Conservation (phyloP, 306 rosid genomes). For the Pterocarpus macrocarpus region DNA sequence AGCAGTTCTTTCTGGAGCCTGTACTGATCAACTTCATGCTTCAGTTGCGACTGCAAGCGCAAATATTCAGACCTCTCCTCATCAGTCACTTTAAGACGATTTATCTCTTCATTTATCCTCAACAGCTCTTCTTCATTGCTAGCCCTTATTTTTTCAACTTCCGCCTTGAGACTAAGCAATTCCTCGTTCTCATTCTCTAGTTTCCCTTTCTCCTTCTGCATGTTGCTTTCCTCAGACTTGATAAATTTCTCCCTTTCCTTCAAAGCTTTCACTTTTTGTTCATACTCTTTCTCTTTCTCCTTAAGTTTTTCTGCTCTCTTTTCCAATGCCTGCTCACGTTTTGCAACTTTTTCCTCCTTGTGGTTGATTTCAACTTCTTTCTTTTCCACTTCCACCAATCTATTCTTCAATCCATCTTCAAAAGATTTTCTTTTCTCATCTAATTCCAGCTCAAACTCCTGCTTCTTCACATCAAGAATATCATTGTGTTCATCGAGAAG, state of each 20-base stretch:
- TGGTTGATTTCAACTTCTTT: constrained; percentile 89
- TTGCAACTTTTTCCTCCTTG: constrained; percentile 82
- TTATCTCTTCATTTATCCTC: constrained; percentile 74
- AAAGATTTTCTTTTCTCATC: constrained; percentile 78
- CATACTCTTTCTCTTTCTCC: constrained; percentile 92
- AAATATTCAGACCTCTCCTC: constrained; percentile 79
- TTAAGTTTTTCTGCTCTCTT: constrained; percentile 83
- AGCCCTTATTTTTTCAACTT: constrained; percentile 72
- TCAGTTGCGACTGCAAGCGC: constrained; percentile 84
- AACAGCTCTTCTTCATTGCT: constrained; percentile 70
- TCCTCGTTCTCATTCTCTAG: constrained; percentile 73
- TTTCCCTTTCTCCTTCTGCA: constrained; percentile 69
- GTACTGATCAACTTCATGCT: constrained; percentile 85
- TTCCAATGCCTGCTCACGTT: constrained; percentile 86
- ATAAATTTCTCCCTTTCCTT: constrained; percentile 80
- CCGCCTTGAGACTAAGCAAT: constrained; percentile 68
- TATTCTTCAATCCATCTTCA: constrained; percentile 76
- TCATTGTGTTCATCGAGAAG: constrained; percentile 83
- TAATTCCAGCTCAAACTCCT: constrained; percentile 80
- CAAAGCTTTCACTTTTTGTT: constrained; percentile 71
- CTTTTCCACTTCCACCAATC: constrained; percentile 76
- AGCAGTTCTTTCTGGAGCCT: constrained; percentile 82
- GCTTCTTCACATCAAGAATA: constrained; percentile 70
- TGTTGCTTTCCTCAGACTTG: constrained; percentile 71
- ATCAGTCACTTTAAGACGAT: constrained; percentile 73